These are phyloP conservation scores for Lachancea sp. DNA, from an alignment of 805 yeast species.

Conservation along the genomic window DNA sequence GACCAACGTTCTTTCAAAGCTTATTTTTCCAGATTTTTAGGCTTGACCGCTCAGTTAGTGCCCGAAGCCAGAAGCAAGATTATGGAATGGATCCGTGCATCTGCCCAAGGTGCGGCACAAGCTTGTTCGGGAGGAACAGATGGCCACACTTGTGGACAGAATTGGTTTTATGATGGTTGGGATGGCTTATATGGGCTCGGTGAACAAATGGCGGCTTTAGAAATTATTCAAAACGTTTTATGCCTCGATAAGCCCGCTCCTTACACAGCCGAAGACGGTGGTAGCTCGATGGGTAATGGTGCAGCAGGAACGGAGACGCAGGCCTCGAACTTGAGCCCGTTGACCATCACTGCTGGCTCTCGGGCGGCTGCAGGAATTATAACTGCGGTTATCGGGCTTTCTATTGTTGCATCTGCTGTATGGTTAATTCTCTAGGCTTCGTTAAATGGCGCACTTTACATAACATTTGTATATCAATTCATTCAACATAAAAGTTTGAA, in stretches of 20 bases:
- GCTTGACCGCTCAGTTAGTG: conserved; percentile 62
- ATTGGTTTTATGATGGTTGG: conserved; percentile 67
- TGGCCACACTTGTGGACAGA: conserved; percentile 80
- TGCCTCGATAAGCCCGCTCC: conserved; percentile 46
- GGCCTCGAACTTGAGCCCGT: conserved; percentile 36
- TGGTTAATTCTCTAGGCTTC: conserved; percentile 37
- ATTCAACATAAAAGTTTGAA: conserved; percentile 7
- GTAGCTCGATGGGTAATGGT: conserved; percentile 59
- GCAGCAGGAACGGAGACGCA: conserved; percentile 55
- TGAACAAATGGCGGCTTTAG: conserved; percentile 85
- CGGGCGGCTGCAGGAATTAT: conserved; percentile 66
- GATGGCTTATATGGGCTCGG: conserved; percentile 80
- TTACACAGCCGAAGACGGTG: conserved; percentile 57
- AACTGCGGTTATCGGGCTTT: conserved; percentile 48
- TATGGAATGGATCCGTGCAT: conserved; percentile 35
- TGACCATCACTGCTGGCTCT: conserved; percentile 41
- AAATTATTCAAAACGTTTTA: conserved; percentile 42
- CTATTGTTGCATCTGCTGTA: conserved; percentile 38
- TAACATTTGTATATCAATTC: not conserved
- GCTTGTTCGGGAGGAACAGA: conserved; percentile 86
- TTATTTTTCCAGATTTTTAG: conserved; percentile 66
- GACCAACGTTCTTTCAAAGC: conserved; percentile 95
- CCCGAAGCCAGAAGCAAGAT: conserved; percentile 42
- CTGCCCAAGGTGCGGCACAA: conserved; percentile 68
- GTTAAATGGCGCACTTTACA: too few species aligned